These are phyloP conservation scores for Nothopassalora personata DNA, from an alignment of 2,329 filamentous ascomycete genomes.

Conservation along the genomic window DNA sequence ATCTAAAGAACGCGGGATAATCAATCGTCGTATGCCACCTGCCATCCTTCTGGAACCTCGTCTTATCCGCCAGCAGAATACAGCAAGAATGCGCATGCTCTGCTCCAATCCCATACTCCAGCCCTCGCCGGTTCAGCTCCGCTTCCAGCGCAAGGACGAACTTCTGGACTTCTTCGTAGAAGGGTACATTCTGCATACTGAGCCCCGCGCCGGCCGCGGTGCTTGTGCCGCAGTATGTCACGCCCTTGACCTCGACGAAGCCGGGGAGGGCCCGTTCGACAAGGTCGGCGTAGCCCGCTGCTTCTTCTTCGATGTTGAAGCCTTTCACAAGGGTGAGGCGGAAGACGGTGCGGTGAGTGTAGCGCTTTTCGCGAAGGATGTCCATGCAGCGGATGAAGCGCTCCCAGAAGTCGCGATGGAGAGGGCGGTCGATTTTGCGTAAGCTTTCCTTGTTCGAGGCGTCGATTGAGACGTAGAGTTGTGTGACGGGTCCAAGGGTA, in stretches of 20 bases:
- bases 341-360: slow-evolving; percentile 87
- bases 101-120: slow-evolving; percentile 84
- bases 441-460: slow-evolving; percentile 85
- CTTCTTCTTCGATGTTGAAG: slow-evolving; percentile 95
- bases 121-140: slow-evolving; percentile 62
- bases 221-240: slow-evolving; percentile 91
- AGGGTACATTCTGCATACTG: slow-evolving; percentile 96
- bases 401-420: slow-evolving; percentile 97
- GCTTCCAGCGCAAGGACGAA: slow-evolving; percentile 73
- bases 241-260: slow-evolving; percentile 93
- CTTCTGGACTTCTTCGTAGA: slow-evolving; percentile 81
- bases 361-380: slow-evolving; percentile 76
- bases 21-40: slow-evolving; percentile 86
- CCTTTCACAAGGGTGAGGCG: slow-evolving; percentile 93
- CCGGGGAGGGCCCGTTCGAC: slow-evolving; percentile 81
- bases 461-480: slow-evolving; percentile 94
- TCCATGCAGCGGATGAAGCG: slow-evolving; percentile 86
- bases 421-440: slow-evolving; percentile 79
- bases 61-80: slow-evolving; percentile 70
- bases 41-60: slow-evolving; percentile 60
- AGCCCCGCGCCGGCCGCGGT: slow-evolving; percentile 78
- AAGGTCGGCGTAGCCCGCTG: slow-evolving; percentile 80
- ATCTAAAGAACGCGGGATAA: slow-evolving; percentile 80
- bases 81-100: slow-evolving; percentile 96
- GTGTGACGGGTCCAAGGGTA: slow-evolving; percentile 76